Conservation (phyloP, 1,284 basidiomycete species). For the Pseudomicrostroma phylloplanum region DNA sequence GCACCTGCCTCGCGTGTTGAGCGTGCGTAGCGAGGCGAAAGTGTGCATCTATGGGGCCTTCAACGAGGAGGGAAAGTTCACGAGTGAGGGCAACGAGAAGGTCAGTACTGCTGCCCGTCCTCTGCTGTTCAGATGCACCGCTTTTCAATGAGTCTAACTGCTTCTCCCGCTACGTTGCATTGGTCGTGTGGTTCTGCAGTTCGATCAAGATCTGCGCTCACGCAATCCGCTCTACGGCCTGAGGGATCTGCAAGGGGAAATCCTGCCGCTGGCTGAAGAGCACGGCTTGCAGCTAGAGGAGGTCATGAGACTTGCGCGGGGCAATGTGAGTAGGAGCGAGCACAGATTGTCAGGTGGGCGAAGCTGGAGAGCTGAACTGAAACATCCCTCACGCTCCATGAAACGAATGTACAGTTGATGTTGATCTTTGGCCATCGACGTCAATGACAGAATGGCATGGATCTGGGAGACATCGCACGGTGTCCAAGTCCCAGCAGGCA, state of each 20-base stretch:
- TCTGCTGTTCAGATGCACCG: not conserved
- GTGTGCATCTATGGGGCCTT: conserved; percentile 28
- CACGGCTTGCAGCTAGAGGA: conserved; percentile 24
- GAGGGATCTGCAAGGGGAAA: conserved; percentile 23
- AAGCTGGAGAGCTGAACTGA: too few species aligned
- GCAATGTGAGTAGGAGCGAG: conserved; percentile 17
- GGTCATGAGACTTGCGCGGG: conserved; percentile 24
- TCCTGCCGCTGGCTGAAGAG: conserved; percentile 20
- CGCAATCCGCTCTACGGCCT: conserved; percentile 26
- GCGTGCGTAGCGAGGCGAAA: not conserved
- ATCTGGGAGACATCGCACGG: too few species aligned
- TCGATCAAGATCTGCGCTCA: conserved; percentile 23
- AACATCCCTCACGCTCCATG: too few species aligned
- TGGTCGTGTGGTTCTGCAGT: conserved; percentile 6
- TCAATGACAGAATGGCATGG: too few species aligned
- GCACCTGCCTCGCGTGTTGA: not conserved
- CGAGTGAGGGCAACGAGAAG: conserved; percentile 22
- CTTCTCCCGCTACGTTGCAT: not conserved
- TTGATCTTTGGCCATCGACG: too few species aligned
- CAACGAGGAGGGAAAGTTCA: conserved; percentile 23
- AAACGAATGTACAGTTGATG: too few species aligned
- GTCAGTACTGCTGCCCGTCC: not conserved
- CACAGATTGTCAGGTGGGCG: too few species aligned
- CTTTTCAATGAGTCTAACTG: not conserved
- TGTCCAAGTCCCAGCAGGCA: too few species aligned